Base-by-base conservation (phyloP, 2,329 filamentous ascomycete genomes). In the Aspergillus hortae region DNA sequence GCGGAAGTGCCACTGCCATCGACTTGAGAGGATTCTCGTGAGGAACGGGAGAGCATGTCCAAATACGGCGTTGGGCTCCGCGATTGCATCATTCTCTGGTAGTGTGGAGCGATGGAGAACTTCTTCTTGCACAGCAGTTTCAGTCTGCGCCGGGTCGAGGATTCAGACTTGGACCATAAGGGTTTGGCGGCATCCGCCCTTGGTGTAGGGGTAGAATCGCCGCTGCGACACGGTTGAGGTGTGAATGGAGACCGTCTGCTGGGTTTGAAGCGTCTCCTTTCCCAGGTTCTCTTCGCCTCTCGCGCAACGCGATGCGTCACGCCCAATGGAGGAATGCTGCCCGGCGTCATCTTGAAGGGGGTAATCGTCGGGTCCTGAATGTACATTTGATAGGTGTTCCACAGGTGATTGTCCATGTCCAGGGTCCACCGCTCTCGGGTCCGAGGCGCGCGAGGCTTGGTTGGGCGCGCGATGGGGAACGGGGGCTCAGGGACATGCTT, bases 341-440 rank as follows among this genome's bases (percentile, higher is more conserved):
- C 83, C 2, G 83, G 84, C 1, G 85, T 76, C 70, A 82, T 84
- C 63, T 86, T 86, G 75, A 86, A 86, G 0, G 84, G 84, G 1
- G 84, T 87, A 44, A 86, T 78, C 3, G 80, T 83, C 17, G 84
- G 84, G 65, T 86, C 83, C 55, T 84, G 81, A n/a, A 86, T 72
- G 64, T 85, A 86, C 48, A 78, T 75, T 70, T 85, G 81, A 67
- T 85, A 87, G 7, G 81, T 84, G 63, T 83, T 80, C 83, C 84
- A 86, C 30, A 87, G 69, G 62, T 87, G 84, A 51, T 81, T 77
- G 63, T 87, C 84, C 82, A 85, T 86, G 47, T 84, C 82, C 41
- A 78, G 71, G 4, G 80, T 84, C 79, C 83, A 87, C 38, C 65
- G 63, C 61, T 63, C 58, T 57, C 56, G 67, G 45, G 60, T 60